Evolutionary conservation across 108 stramenopile genomes (phyloP), one percentile per base, ranked within the genome.

Genomic region (Aurantiochytrium sp.): DNA sequence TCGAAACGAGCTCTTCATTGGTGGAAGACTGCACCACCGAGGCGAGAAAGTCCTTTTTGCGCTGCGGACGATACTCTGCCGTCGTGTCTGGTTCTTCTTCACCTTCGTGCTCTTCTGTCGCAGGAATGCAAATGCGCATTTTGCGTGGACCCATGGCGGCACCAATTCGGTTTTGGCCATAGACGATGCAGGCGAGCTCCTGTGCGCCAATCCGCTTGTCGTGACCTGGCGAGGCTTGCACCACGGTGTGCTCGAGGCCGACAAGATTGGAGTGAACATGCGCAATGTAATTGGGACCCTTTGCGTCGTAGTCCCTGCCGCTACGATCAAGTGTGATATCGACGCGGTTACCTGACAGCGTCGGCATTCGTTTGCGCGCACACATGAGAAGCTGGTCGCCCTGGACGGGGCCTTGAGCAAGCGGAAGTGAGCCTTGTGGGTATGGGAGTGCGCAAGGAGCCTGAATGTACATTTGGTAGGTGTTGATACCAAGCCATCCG

Each of bases 361-460:
- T 25, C 6, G 76, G 51, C 25, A 42, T 69, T 8, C 76, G 76
- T 4, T 83, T 83, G 5, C 51, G 19, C 51, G 76, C 76, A 23
- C 76, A 83, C 76, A 83, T 8, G 12, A 83, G 51, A 0, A 83
- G 76, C 51, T 83, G 76, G 51, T 83, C 76, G 45, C 76, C 76
- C 4, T 83, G 49, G 4, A 47, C 49, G 0, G 76, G 76, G 28
- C 76, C 76, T 23, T 83, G 43, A 6, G 76, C 76, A 35, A 47
- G 45, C n/a, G 76, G 76, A 3, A 83, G 51, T 16, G 51, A 47
- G n/a, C 76, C 76, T 53, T 53, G 76, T 16, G 76, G 76, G 28
- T 83, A 83, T 12, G 76, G 76, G 16, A 83, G 76, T 25, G 76
- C 76, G 51, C 76, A 83, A 16, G 76, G 76, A 14, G 76, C 76